Base-by-base conservation (phyloP, 805 yeast genomes). In the Teunomyces stri region DNA sequence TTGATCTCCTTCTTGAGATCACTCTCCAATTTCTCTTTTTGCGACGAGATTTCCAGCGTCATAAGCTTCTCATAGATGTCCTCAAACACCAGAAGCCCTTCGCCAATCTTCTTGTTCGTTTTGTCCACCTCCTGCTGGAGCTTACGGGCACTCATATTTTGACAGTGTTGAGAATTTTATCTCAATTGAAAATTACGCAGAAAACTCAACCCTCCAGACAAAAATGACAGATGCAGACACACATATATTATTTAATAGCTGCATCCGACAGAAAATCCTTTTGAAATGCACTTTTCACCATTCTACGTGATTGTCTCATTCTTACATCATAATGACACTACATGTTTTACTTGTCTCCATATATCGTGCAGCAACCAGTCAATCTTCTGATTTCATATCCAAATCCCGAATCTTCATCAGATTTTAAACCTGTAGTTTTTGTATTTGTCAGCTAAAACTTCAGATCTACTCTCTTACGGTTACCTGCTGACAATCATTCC, bases 1-100 rank as follows among this genome's bases (percentile, higher is more conserved):
- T 94, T 92, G 68, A 94, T 91, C 66, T 94, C 98, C 59, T 94
- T 85, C 70, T 94, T 91, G 62, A 92, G 75, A 64, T 92, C 99
- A 51, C 83, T 79, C 65, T 94, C 99, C 49, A 94, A 76, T 66
- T 92, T 92, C 64, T 92, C 98, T 70, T 92, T 87, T 64, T 91
- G 96, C 2, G 96, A 83, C 54, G 81, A 86, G 57, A 86, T 86
- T 52, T 89, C 91, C 42, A 95, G 82, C 43, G 78, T 77, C 66
- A 83, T 85, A 34, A 92, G 81, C 68, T 92, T 92, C 36, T 89
- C 96, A 60, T 92, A 87, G 29, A 89, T 82, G 45, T 79, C 84
- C 60, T 92, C 96, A 61, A 92, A 92, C 51, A 82, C 86, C 45
- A 80, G 83, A 37, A 92, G 78, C 7, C 99, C 99, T 72, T 92